A percentile compares a stretch with the other conserved stretches of the same genome.
Evolutionary conservation across 257 asterid species (phyloP).

Genomic region (Parsonsia alboflavescens): DNA sequence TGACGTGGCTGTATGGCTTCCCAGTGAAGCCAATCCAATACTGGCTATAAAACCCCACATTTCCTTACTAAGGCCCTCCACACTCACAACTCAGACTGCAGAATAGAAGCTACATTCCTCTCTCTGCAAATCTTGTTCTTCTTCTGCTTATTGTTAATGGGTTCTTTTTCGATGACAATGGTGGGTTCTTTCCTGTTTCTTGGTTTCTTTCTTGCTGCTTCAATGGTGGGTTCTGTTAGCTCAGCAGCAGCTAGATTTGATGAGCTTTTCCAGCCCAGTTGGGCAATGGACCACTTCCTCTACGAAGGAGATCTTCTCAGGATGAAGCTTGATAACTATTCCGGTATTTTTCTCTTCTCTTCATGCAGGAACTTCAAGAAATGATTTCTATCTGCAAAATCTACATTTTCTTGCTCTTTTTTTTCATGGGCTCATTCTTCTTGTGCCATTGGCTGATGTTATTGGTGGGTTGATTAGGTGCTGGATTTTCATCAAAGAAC

Average conservation of each 20-base stretch:
- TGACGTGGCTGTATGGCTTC: conserved; percentile 50
- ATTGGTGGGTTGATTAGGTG: conserved; percentile 35
- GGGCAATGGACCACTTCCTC: conserved; percentile 59
- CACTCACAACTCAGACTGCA: neutral
- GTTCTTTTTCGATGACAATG: conserved; percentile 16
- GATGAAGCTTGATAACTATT: conserved; percentile 57
- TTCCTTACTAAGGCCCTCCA: neutral
- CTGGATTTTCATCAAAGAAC: conserved; percentile 84
- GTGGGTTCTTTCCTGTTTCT: neutral
- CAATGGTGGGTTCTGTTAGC: conserved; percentile 24
- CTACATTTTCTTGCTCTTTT: neutral
- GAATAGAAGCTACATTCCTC: conserved; percentile 1
- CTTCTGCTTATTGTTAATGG: conserved; percentile 5
- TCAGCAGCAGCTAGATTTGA: conserved; percentile 37
- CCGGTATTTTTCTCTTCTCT: conserved; percentile 33
- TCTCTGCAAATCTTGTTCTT: neutral
- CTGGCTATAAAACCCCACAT: conserved; percentile 41
- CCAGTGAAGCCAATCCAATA: conserved; percentile 37
- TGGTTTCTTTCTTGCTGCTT: conserved; percentile 6
- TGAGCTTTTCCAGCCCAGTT: conserved; percentile 50
- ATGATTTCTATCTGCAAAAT: conserved; percentile 12
- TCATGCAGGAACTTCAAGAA: neutral
- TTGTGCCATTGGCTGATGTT: neutral
- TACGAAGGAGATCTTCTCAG: conserved; percentile 46
- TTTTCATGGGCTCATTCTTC: neutral